Base-by-base conservation (phyloP, 345 rosid genomes). In the Salix dunnii region DNA sequence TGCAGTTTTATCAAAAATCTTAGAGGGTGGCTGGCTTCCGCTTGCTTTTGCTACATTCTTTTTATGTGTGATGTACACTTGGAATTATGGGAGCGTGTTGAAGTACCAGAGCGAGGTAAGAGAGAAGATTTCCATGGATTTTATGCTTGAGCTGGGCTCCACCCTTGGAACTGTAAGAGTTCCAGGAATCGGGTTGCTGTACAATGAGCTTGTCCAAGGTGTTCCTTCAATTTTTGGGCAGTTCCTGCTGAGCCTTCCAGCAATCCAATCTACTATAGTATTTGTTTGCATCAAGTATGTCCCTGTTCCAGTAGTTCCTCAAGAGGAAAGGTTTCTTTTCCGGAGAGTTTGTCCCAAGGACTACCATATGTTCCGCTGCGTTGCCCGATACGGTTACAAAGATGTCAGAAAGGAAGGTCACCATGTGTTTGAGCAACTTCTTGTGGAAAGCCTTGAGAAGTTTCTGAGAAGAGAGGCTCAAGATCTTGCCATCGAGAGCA, bases 71-170 rank as follows among this genome's bases (percentile, higher is more conserved):
- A 96, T 93, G 99, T 96, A 96, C 89, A 77, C 84, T 51, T 96
- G 98, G 99, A 96, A 96, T 77, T 93, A 96, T 55, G 98, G 99
- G 66, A 96, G 96, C 35, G 94, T 96, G 48, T 79, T 96, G 80
- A 96, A 96, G 87, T 96, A 93, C 92, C 89, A 78, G 72, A 93
- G 97, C 77, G 99, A 96, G 83, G 91, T 96, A 63, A 78, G 97
- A 76, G 96, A 90, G 81, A 91, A 91, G 79, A 93, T 96, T 68
- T 91, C 98, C 27, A 86, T 88, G 90, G 99, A 96, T 66, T 83
- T 87, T 79, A 85, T 96, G 93, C 91, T 77, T 36, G 99, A 96
- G 31, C 92, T 93, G 6, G 98, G 97, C 68, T 89, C 96, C 71
- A 85, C 88, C 71, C 91, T 96, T 0, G 99, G 98, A 23, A 96